Percentiles rank a stretch among this genome's conserved stretches.
Evolutionary conservation across 306 rosid species (phyloP).

Genomic region (cucumber (Cucumis sativus)): Cucumber_9930_V3 NC_026658.2:19042001-19042500

Average conservation of each 20-base stretch:
- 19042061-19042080: slow-evolving; percentile 82
- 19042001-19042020: slow-evolving; percentile 82
- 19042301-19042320: slow-evolving; percentile 49
- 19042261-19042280: slow-evolving; percentile 31
- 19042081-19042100: slow-evolving; percentile 60
- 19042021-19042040: slow-evolving; percentile 65
- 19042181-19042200: neutral
- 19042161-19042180: slow-evolving; percentile 14
- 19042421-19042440: too few species aligned
- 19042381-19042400: neutral
- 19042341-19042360: slow-evolving; percentile 67
- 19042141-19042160: slow-evolving; percentile 79
- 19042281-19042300: slow-evolving; percentile 63
- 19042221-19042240: slow-evolving; percentile 9
- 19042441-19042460: too few species aligned
- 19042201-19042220: neutral
- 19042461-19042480: too few species aligned
- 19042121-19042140: slow-evolving; percentile 61
- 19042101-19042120: slow-evolving; percentile 62
- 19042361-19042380: slow-evolving; percentile 24
- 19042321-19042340: slow-evolving; percentile 56
- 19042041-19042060: slow-evolving; percentile 68
- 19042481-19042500: too few species aligned
- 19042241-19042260: slow-evolving; percentile 68
- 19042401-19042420: too few species aligned